These are phyloP conservation scores for Coniella vitis DNA, from an alignment of 2,329 filamentous ascomycete genomes.

Conservation along the genomic window DNA sequence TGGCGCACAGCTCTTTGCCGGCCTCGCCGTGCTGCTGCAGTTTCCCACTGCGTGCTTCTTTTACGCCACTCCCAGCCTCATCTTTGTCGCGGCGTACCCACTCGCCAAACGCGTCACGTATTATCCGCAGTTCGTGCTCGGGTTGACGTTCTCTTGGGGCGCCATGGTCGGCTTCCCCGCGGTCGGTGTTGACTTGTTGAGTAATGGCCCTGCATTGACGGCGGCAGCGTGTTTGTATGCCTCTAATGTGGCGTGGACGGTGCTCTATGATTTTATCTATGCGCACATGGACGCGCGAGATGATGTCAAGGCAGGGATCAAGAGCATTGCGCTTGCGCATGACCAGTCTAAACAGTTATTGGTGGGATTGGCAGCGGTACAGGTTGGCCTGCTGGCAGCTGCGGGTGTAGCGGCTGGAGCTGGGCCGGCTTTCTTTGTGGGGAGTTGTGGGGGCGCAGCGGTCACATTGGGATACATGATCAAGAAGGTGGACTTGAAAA, in stretches of 20 bases:
- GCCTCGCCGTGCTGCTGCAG: constrained; percentile 67
- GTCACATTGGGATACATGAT: constrained; percentile 61
- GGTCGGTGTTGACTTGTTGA: constrained; percentile 67
- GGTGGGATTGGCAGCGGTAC: constrained; percentile 59
- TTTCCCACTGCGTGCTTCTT: constrained; percentile 68
- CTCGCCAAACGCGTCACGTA: constrained; percentile 80
- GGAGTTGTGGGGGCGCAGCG: constrained; percentile 59
- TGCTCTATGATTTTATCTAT: constrained; percentile 89
- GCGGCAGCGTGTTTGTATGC: constrained; percentile 66
- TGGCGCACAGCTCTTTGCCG: constrained; percentile 64
- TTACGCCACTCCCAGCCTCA: constrained; percentile 69
- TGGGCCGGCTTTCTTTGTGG: constrained; percentile 61
- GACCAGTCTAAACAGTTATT: constrained; percentile 74
- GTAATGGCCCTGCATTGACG: constrained; percentile 53
- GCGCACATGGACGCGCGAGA: constrained; percentile 88
- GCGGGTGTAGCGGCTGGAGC: constrained; percentile 63
- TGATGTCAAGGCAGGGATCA: constrained; percentile 79
- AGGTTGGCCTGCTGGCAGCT: constrained; percentile 62
- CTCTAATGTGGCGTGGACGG: constrained; percentile 79
- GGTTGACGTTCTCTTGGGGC: constrained; percentile 83
- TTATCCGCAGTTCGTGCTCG: constrained; percentile 79
- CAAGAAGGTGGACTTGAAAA: constrained; percentile 57
- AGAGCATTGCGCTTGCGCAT: constrained; percentile 78
- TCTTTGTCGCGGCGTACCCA: constrained; percentile 70
- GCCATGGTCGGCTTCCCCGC: constrained; percentile 84